A percentile compares a stretch with the other conserved stretches of the same genome.
Conservation (phyloP, 2,329 filamentous ascomycete genomes). For the Botrytis sinoallii region DNA sequence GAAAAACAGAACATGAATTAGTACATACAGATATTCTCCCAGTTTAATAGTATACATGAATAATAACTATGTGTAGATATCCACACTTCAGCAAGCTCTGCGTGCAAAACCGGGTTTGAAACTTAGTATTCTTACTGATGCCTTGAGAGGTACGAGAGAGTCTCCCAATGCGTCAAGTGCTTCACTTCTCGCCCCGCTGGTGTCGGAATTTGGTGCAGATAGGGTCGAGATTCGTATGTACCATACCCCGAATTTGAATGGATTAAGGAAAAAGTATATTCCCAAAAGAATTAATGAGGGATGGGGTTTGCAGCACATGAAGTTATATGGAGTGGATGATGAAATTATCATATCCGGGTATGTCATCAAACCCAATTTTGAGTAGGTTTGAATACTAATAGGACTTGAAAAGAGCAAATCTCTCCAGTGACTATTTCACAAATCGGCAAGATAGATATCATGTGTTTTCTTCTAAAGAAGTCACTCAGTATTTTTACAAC, state of each 20-base stretch:
- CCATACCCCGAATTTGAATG: slow-evolving; percentile 93
- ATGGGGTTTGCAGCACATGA: slow-evolving; percentile 99
- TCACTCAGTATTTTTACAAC: slow-evolving; percentile 77
- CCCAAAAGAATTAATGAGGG: slow-evolving; percentile 94
- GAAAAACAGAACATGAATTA: slow-evolving; percentile 86
- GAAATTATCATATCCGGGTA: slow-evolving; percentile 92
- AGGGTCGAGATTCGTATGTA: slow-evolving; percentile 96
- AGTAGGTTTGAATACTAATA: background rate
- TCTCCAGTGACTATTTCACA: slow-evolving; percentile 93
- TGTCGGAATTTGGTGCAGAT: slow-evolving; percentile 76
- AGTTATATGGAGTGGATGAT: slow-evolving; percentile 92
- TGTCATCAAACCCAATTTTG: slow-evolving; percentile 23
- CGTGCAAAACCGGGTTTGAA: slow-evolving; percentile 70
- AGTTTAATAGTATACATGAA: background rate
- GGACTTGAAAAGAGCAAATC: slow-evolving; percentile 61
- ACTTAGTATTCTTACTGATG: slow-evolving; percentile 88
- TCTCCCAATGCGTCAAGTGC: slow-evolving; percentile 82
- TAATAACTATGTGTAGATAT: slow-evolving; percentile 51
- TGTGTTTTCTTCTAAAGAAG: slow-evolving; percentile 72
- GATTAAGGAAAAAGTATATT: slow-evolving; percentile 76
- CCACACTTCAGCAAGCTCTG: slow-evolving; percentile 72
- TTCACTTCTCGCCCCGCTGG: slow-evolving; percentile 79
- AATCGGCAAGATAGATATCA: slow-evolving; percentile 95
- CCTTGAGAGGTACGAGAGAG: slow-evolving; percentile 86
- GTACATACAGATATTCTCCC: slow-evolving; percentile 25